These are phyloP conservation scores for Akanthomyces uredinophilus DNA, from an alignment of 2,329 filamentous ascomycete species.

Conservation along the genomic window DNA sequence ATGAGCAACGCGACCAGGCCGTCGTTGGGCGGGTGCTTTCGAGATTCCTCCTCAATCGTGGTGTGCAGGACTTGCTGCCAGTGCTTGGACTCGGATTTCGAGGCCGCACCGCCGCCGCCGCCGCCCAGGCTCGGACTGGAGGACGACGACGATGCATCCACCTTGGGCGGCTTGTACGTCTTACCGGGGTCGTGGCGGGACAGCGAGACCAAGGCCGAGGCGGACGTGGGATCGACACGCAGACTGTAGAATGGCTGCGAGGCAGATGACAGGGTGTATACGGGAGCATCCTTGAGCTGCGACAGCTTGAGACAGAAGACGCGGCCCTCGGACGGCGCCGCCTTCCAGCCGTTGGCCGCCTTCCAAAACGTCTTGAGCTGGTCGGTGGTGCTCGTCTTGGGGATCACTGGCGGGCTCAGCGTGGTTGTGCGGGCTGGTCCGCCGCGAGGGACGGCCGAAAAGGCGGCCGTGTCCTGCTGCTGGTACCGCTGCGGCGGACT, in stretches of 20 bases:
- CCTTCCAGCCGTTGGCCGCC: constrained; percentile 64
- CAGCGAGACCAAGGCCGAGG: constrained; percentile 56
- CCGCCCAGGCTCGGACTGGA: constrained; percentile 27
- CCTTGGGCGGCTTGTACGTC: constrained; percentile 42
- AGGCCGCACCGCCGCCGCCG: constrained; percentile 22
- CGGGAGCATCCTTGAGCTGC: constrained; percentile 54
- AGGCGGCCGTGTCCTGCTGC: not conserved
- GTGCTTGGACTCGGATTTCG: constrained; percentile 37
- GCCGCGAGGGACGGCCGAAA: not conserved
- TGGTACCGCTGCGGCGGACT: not conserved
- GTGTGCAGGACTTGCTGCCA: constrained; percentile 56
- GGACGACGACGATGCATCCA: constrained; percentile 23
- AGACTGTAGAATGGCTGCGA: constrained; percentile 64
- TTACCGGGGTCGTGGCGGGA: constrained; percentile 57
- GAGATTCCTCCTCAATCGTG: constrained; percentile 50
- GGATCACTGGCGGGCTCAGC: constrained; percentile 38
- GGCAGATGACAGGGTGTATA: constrained; percentile 60
- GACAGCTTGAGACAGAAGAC: constrained; percentile 55
- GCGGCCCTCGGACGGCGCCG: constrained; percentile 52
- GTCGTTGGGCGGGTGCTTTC: constrained; percentile 51
- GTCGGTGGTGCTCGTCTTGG: constrained; percentile 51
- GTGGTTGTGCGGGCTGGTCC: not conserved
- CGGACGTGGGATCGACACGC: constrained; percentile 57
- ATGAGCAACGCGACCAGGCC: constrained; percentile 65
- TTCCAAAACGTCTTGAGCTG: constrained; percentile 64